Evolutionary conservation across 306 rosid genomes (phyloP), one percentile per base, ranked within the genome.

Genomic region (Pterocarpus macrocarpus): DNA sequence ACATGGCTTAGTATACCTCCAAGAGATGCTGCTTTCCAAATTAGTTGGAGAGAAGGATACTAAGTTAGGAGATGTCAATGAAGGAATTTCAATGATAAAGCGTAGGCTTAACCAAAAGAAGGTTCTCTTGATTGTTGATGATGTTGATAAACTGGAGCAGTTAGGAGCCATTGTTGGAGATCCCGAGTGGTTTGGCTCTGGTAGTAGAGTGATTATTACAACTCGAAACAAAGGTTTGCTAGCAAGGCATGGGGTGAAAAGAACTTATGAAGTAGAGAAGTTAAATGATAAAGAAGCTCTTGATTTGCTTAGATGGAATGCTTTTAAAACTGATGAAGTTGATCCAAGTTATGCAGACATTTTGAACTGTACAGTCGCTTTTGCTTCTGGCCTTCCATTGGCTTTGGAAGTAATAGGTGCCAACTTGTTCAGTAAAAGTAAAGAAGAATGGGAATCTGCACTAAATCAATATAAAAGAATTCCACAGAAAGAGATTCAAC

Each of bases 391-490:
- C 45, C 69, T 75, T 45, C 71, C 80, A 45, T 75, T 75, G 66
- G 66, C 22, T 56, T 56, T 73, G 53, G 78, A 74, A 59, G 36
- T 15, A 7, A 74, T 74, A 58, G 78, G 57, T 2, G 58, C 78
- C 4, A 39, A 39, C 53, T 74, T 74, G 15, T 57, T 5, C 14
- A 35, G 57, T 74, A 58, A 8, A 58, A 59, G 12, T 17, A 1
- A 17, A 61, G 30, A 58, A 13, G 56, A 57, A 16, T 73, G 78
- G 68, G 15, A 39, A 17, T 73, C 68, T 22, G 43, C 68, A 0
- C 47, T 75, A 2, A 33, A 75, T 14, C 22, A 16, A 9, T 58
- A 75, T 75, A 30, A 43, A 44, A 61, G 32, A 32, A 75, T 75
- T 14, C 69, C 79, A 7, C 32, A 75, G 13, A 44, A 3, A 74